These are phyloP conservation scores for Micractinium sp. DNA, from an alignment of 139 green algal genomes.

Conservation along the genomic window DNA sequence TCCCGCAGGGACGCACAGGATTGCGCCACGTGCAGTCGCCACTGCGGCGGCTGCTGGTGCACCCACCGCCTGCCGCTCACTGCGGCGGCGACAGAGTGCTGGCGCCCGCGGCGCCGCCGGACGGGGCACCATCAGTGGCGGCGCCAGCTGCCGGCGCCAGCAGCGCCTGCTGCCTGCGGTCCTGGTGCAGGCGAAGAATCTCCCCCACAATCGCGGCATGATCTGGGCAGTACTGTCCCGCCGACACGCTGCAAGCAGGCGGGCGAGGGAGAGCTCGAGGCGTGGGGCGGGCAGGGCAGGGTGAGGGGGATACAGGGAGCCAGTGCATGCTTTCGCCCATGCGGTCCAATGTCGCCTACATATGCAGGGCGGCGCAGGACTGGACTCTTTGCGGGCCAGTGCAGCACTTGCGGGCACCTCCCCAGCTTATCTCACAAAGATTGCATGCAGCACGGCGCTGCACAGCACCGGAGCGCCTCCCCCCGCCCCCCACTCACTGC, in stretches of 20 bases:
- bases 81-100: too few species aligned
- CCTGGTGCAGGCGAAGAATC: neutral
- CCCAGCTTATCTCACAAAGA: too few species aligned
- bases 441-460: too few species aligned
- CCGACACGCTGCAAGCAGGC: neutral
- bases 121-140: neutral
- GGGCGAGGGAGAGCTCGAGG: neutral
- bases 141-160: neutral
- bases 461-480: neutral
- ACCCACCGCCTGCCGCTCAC: too few species aligned
- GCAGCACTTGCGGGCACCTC: too few species aligned
- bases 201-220: neutral
- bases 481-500: neutral
- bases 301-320: neutral
- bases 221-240: neutral
- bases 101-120: neutral
- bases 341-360: too few species aligned
- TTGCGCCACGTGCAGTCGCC: too few species aligned
- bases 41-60: too few species aligned
- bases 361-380: too few species aligned
- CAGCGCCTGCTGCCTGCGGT: neutral
- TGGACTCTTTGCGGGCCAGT: too few species aligned
- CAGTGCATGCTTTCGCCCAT: neutral
- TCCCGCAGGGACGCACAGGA: too few species aligned
- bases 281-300: too few species aligned